Evolutionary conservation across 306 rosid genomes (phyloP).

Genomic region (Trifolium fragiferum): DNA sequence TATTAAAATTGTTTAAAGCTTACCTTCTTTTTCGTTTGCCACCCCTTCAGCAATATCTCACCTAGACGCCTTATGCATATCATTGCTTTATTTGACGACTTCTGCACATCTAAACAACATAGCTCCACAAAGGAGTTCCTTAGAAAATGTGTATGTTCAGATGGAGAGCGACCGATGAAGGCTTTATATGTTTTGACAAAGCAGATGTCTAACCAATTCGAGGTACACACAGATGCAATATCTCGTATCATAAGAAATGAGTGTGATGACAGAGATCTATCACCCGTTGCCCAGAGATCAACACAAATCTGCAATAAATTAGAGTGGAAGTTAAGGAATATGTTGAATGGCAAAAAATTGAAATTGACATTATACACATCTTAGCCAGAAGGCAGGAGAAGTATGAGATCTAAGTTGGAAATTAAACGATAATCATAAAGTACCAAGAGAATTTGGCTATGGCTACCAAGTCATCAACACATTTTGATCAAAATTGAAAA

Average conservation of each 20-base stretch:
- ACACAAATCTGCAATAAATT: conserved; percentile 73
- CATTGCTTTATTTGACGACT: conserved; percentile 70
- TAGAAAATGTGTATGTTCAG: conserved; percentile 63
- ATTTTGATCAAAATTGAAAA: conserved; percentile 15
- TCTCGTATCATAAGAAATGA: conserved; percentile 75
- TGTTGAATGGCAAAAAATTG: conserved; percentile 12
- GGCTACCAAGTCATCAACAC: conserved; percentile 14
- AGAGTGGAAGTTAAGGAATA: conserved; percentile 37
- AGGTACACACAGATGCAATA: conserved; percentile 59
- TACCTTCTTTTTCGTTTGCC: conserved; percentile 74
- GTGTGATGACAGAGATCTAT: conserved; percentile 64
- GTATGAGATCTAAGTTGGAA: conserved; percentile 6
- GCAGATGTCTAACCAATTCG: conserved; percentile 77
- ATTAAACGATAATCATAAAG: conserved; percentile 2
- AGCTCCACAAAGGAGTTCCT: conserved; percentile 84
- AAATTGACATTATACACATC: conserved; percentile 28
- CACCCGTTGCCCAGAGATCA: conserved; percentile 89
- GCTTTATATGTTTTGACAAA: conserved; percentile 75
- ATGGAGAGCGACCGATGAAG: conserved; percentile 67
- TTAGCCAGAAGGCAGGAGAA: conserved; percentile 1
- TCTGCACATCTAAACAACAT: conserved; percentile 74
- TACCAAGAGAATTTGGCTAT: conserved; percentile 1
- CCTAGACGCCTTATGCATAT: conserved; percentile 62
- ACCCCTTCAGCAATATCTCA: conserved; percentile 72
- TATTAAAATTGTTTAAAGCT: conserved; percentile 28